Conservation (phyloP, 805 yeast species). For the Starmera dryadoides region DNA sequence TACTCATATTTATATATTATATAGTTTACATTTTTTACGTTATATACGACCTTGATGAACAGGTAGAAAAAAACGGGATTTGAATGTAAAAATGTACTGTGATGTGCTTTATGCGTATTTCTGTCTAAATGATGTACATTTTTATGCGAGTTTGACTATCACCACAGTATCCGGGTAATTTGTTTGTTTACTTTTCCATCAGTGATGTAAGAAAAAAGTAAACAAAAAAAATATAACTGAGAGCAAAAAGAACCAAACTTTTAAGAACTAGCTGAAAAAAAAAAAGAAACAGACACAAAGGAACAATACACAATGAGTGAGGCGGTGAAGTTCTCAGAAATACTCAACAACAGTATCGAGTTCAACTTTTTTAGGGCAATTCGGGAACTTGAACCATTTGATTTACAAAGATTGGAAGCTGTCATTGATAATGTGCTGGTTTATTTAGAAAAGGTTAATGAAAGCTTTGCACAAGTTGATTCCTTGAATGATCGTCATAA, state of each 20-base stretch:
- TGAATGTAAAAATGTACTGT: too few species aligned
- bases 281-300: slow-evolving; percentile 16
- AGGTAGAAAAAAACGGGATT: too few species aligned
- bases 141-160: too few species aligned
- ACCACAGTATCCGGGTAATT: not conserved
- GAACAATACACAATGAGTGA: slow-evolving; percentile 12
- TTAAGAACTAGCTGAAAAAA: not conserved
- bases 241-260: not conserved
- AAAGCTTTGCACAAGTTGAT: slow-evolving; percentile 6
- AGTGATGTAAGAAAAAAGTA: not conserved
- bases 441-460: slow-evolving; percentile 12
- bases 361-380: slow-evolving; percentile 19
- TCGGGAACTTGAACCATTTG: slow-evolving; percentile 19
- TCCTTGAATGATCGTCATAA: not conserved
- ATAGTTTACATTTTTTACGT: too few species aligned
- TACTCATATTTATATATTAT: too few species aligned
- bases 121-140: too few species aligned
- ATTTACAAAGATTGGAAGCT: slow-evolving; percentile 9
- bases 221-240: not conserved
- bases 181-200: not conserved
- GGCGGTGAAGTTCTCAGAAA: slow-evolving; percentile 15
- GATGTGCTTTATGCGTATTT: too few species aligned
- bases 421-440: slow-evolving; percentile 15
- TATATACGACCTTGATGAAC: too few species aligned
- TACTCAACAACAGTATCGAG: slow-evolving; percentile 14